phyloP scores from a whole-genome alignment of 2,329 filamentous ascomycete species.

The Clarireedia monteithiana region DNA sequence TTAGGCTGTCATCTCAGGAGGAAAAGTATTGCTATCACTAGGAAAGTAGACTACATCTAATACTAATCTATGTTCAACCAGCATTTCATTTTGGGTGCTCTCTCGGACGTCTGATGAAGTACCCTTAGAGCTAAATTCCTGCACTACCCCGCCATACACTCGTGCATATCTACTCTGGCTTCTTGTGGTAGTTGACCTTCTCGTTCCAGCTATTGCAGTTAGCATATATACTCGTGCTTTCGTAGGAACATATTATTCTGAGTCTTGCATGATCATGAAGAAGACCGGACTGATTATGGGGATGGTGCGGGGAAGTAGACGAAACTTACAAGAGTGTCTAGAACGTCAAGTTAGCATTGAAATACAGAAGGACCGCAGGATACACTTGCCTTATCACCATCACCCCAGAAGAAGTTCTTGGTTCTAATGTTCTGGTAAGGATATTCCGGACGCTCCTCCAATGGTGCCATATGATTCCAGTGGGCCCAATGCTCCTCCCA shows the following conservation, averaged over 20 bases:
- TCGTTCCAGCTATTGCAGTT: conserved; percentile 71
- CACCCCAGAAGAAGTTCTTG: conserved; percentile 92
- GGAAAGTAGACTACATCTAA: conserved; percentile 9
- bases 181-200: conserved; percentile 90
- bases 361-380: too few relatives aligned
- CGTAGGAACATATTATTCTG: too few relatives aligned
- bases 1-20: neutral
- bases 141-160: neutral
- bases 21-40: conserved; percentile 6
- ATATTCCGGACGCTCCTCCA: conserved; percentile 90
- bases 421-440: conserved; percentile 95
- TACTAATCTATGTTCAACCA: conserved; percentile 7
- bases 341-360: conserved; percentile 11
- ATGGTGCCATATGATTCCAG: conserved; percentile 73
- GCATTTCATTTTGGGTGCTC: neutral
- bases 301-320: neutral
- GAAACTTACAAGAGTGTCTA: conserved; percentile 59
- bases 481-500: conserved; percentile 98
- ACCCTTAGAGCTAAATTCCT: neutral
- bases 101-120: neutral
- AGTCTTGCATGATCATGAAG: too few relatives aligned
- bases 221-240: conserved; percentile 8
- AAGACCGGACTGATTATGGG: too few relatives aligned
- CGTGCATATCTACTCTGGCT: conserved; percentile 17
- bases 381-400: conserved; percentile 80